Conservation (phyloP, 2,329 filamentous ascomycete genomes). For the Dothideomycetidae sp. region DNA sequence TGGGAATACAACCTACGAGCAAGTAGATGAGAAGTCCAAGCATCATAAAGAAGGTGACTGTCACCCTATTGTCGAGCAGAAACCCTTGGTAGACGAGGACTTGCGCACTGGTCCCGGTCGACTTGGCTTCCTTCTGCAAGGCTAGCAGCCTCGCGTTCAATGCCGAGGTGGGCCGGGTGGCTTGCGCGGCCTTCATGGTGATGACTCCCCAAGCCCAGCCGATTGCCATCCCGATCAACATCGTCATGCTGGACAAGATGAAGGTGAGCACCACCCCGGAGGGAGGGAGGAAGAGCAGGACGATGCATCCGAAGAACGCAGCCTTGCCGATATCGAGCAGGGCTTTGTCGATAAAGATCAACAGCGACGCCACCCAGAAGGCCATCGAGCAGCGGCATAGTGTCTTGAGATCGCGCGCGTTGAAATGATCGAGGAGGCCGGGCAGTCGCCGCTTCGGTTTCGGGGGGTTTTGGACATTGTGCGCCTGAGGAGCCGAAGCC, state of each 20-base stretch:
- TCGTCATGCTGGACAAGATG: constrained; percentile 5
- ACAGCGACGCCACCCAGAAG: constrained; percentile 7
- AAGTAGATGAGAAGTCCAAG: constrained; percentile 11
- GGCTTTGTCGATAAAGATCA: constrained; percentile 9
- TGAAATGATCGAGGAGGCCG: constrained; percentile 11
- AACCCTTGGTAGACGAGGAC: constrained; percentile 9
- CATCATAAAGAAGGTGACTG: constrained; percentile 12
- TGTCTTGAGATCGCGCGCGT: constrained; percentile 11
- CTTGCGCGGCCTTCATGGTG: constrained; percentile 8
- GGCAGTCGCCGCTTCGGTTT: constrained; percentile 9
- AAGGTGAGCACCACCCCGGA: constrained; percentile 8
- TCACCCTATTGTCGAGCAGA: constrained; percentile 9
- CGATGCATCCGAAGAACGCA: constrained; percentile 9
- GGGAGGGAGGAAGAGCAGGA: constrained; percentile 8
- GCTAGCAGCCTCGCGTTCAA: constrained; percentile 1
- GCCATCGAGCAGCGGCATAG: constrained; percentile 10
- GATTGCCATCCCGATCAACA: constrained; percentile 10
- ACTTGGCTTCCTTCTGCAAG: neutral
- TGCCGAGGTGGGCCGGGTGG: constrained; percentile 8
- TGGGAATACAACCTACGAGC: neutral
- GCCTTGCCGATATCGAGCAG: constrained; percentile 7
- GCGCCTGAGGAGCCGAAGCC: no score
- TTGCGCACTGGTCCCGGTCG: constrained; percentile 1
- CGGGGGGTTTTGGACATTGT: no score
- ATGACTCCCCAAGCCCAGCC: constrained; percentile 11